Base-by-base conservation (phyloP, 129 eudicot genomes). In the Flaveria robusta region DNA sequence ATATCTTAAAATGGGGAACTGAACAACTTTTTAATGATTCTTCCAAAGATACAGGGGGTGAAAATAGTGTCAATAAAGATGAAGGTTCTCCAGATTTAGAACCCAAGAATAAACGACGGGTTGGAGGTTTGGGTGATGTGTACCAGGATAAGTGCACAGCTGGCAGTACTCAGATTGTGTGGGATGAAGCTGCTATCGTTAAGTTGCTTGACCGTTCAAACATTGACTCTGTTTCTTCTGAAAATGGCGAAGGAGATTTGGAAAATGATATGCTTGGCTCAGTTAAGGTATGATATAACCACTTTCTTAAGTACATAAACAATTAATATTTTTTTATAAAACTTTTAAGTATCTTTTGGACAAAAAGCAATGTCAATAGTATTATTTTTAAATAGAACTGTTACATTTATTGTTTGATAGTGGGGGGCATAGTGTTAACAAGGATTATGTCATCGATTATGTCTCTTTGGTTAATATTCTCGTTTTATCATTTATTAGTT, bases 261-360 rank as follows among this genome's bases (percentile, higher is more conserved):
- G 99, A 91, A 80, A 91, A 84, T 54, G 94, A 91, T 84, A 95
- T 95, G 99, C 99, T 95, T 75, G 99, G 99, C 29, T 95, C 97
- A 6, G 99, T 95, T 9, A 95, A 95, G 96, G 99, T 94, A 84
- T 41, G 24, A 16, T 31, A 65, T 37, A 37, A 65, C 6, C 46
- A 31, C 69, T 64, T 64, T 64, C 14, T 1, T 5, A 63, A 63
- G 20, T 63, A 16, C 6, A 15, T 39, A 29, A 11, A 14, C 19
- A 14, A 2, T 12, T 26, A 13, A 22, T 10, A 2, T 29, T 3
- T 29, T 29, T 3, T 29, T 29, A 29, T 29, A 29, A 29, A 29
- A 2, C 34, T 29, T 31, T 4, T 31, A 22, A 22, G 16, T 54
- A 54, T 6, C 60, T 54, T 54, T 18, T 54, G 60, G 60, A 19